Evolutionary conservation across 208 protist genomes (phyloP), one percentile per base, ranked within the genome.

Genomic region (Crithidia fasciculata): DNA sequence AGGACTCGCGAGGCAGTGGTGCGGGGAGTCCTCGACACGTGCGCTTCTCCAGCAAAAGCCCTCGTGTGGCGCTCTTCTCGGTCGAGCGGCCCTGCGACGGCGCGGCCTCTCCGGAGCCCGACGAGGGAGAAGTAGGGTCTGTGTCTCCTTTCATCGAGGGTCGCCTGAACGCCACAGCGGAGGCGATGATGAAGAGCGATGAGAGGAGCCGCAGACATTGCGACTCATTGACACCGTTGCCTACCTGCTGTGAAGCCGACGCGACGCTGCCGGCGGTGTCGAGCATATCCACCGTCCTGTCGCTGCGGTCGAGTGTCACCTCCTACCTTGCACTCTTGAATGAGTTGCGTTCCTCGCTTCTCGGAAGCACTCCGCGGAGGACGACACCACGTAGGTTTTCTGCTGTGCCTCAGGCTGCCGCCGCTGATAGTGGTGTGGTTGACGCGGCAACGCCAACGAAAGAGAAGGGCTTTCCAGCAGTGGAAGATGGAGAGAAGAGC

Each of bases 11-110:
- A 15, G 45, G 45, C 50, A 18, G n/a, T n/a, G 18, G 3, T 5
- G 54, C 3, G 5, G 18, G n/a, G 7, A 10, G 3, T 3, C 4
- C 13, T 12, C 56, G 65, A 6, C 79, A 83, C 15, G 86, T 94
- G 43, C 89, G 87, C 13, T 95, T 95, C 67, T 87, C 79, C 2
- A 90, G 83, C 47, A 36, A 64, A 8, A 94, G 85, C 54, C 87
- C 89, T 4, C 85, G 82, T 18, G 72, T 89, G 0, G 67, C 72
- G 2, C 59, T 69, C 4, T 86, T 86, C 16, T 88, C 86, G 2
- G 80, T 86, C 12, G 82, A 90, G 44, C 73, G 80, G 9, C 44
- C 55, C 2, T 58, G 69, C 53, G 18, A 13, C 5, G 41, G 57
- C 16, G 19, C 9, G 9, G 55, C 19, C 2, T 9, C 2, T 16